A percentile compares a stretch with the other conserved stretches of the same genome.
Conservation (phyloP, 2,329 filamentous ascomycete genomes). For the Ceratocystiopsis sp. region DNA sequence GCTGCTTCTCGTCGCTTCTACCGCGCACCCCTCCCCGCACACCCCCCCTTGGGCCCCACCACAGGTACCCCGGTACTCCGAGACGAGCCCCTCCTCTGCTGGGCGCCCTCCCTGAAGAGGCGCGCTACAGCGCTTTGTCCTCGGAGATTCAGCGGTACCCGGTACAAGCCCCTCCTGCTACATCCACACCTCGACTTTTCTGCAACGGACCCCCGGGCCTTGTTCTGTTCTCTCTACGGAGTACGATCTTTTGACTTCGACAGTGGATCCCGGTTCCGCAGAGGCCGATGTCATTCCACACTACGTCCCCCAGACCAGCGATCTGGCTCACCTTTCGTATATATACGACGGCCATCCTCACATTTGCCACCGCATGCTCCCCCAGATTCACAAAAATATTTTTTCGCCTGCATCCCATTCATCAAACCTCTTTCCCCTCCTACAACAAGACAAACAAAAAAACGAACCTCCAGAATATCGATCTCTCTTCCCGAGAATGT, state of each 20-base stretch:
- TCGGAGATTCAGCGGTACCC: not conserved
- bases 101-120: slow-evolving; percentile 1
- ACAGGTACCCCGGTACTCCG: too few relatives aligned
- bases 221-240: too few relatives aligned
- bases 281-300: slow-evolving; percentile 4
- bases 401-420: not conserved
- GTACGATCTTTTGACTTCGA: not conserved
- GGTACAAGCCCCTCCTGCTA: not conserved
- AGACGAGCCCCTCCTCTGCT: not conserved
- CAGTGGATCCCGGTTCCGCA: not conserved
- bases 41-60: too few relatives aligned
- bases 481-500: slow-evolving; percentile 7
- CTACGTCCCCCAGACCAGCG: not conserved
- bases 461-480: not conserved
- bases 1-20: slow-evolving; percentile 3
- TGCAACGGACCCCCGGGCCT: not conserved
- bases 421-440: not conserved
- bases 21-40: not conserved
- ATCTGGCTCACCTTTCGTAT: not conserved
- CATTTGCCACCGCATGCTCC: slow-evolving; percentile 1
- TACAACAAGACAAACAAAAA: not conserved
- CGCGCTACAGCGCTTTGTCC: not conserved
- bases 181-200: not conserved
- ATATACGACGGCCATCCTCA: slow-evolving; percentile 1
- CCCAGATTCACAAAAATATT: too few relatives aligned